Evolutionary conservation across 2,329 filamentous ascomycete species (phyloP), one percentile per base, ranked within the genome.

Genomic region (Blastomyces silverae): DNA sequence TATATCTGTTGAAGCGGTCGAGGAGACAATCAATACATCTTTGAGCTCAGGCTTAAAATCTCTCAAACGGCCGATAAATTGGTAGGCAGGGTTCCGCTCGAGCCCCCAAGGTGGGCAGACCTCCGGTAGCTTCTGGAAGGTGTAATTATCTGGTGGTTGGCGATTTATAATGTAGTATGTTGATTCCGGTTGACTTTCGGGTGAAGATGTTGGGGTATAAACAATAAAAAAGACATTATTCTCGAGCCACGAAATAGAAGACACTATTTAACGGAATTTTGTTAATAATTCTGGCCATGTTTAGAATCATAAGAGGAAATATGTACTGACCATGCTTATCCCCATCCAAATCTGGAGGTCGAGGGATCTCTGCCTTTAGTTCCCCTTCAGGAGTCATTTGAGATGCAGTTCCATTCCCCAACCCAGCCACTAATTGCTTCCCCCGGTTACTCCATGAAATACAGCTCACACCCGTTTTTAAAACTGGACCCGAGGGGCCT

Each of bases 391-490:
- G 90, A 8, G 90, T 91, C 84, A 97, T 88, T 75, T 97, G 92
- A 64, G 85, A 84, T 62, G 89, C 87, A 15, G 87, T 87, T 65
- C 94, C 94, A 76, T 97, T 86, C 7, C 83, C 87, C 70, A 94
- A 81, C 20, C 95, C 94, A 69, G 91, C 92, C 56, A 96, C 88
- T 55, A 99, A 81, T 74, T 97, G 93, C 75, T 96, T 99, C 58
- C 94, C 94, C 74, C 88, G 91, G 66, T 86, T 89, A 75, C 94
- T 99, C 94, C 95, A 99, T 64, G 90, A 88, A 6, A 91, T 84
- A 71, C 89, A 94, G 73, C 88, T 92, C 37, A 96, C 92, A 59
- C 89, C 87, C 37, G 84, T 81, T 71, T 88, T 90, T 68, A 96
- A 80, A 0, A 87, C 79, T 71, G 80, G 83, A 44, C 90, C 90